These are phyloP conservation scores for Cryptococcus sp. DNA, from an alignment of 1,284 basidiomycete genomes.

Conservation along the genomic window DNA sequence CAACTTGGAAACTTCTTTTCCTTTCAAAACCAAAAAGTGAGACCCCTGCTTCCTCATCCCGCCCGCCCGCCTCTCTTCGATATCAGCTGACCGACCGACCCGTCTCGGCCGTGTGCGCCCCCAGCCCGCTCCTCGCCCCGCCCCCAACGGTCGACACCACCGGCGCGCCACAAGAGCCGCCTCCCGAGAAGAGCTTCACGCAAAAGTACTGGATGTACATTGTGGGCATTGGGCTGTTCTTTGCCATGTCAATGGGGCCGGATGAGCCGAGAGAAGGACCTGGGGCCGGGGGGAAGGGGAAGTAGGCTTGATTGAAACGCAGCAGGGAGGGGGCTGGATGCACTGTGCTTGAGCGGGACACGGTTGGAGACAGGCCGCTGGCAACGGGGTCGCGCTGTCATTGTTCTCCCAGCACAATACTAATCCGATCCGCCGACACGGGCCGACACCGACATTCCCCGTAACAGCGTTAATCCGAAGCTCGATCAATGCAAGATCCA, in stretches of 20 bases:
- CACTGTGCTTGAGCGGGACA: not conserved
- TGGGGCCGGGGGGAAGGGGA: not conserved
- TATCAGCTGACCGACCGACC: not conserved
- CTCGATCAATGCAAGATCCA: too few relatives aligned
- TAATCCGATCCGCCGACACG: too few relatives aligned
- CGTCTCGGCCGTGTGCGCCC: too few relatives aligned
- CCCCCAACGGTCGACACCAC: constrained; percentile 61
- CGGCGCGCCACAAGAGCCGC: constrained; percentile 61
- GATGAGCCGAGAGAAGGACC: constrained; percentile 17
- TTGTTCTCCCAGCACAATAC: too few relatives aligned
- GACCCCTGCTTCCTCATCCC: not conserved
- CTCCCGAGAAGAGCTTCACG: constrained; percentile 70
- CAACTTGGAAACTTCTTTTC: not conserved
- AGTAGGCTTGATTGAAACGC: not conserved
- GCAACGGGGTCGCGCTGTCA: too few relatives aligned
- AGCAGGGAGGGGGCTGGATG: not conserved
- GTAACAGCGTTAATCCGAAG: too few relatives aligned
- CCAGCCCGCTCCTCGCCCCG: constrained; percentile 64
- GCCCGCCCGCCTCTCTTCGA: not conserved
- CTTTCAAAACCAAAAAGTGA: not conserved
- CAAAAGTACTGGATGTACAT: constrained; percentile 89
- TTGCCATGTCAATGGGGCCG: constrained; percentile 29
- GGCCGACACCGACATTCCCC: too few relatives aligned
- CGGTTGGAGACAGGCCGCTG: not conserved
- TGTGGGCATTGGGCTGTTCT: constrained; percentile 56